A percentile compares a stretch with the other conserved stretches of the same genome.
phyloP scores from a whole-genome alignment of 2,329 filamentous ascomycete species.

The Aspergillus intermedius region DNA sequence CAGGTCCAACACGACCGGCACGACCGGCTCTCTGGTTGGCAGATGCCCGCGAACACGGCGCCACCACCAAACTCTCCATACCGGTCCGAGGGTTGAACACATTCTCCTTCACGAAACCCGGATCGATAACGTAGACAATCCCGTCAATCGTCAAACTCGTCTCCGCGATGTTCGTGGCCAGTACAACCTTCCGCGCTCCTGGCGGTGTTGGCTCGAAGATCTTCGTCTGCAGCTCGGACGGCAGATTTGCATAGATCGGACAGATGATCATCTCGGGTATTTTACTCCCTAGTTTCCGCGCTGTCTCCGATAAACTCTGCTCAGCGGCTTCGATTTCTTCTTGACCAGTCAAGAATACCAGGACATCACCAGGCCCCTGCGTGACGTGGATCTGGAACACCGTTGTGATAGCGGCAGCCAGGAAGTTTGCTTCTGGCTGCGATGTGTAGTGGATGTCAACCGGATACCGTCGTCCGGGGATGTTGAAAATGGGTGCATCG shows the following conservation, averaged over 20 bases:
- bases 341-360: slow-evolving; percentile 92
- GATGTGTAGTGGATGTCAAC: slow-evolving; percentile 89
- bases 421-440: slow-evolving; percentile 87
- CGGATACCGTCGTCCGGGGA: slow-evolving; percentile 80
- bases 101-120: slow-evolving; percentile 92
- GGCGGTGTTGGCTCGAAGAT: slow-evolving; percentile 92
- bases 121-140: slow-evolving; percentile 92
- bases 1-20: slow-evolving; percentile 84
- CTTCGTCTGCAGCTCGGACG: slow-evolving; percentile 81
- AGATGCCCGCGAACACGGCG: slow-evolving; percentile 83
- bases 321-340: slow-evolving; percentile 92
- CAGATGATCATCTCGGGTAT: slow-evolving; percentile 83
- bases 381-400: slow-evolving; percentile 92
- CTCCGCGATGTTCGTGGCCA: slow-evolving; percentile 96
- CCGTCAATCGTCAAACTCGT: slow-evolving; percentile 93
- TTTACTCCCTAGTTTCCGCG: slow-evolving; percentile 75
- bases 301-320: slow-evolving; percentile 75
- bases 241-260: slow-evolving; percentile 90
- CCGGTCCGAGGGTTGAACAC: slow-evolving; percentile 85
- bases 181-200: slow-evolving; percentile 78
- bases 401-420: slow-evolving; percentile 84
- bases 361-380: slow-evolving; percentile 77
- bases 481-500: slow-evolving; percentile 87
- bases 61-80: slow-evolving; percentile 86
- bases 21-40: slow-evolving; percentile 90